These are phyloP conservation scores for Verruconis gallopava DNA, from an alignment of 2,329 filamentous ascomycete genomes.

Conservation along the genomic window DNA sequence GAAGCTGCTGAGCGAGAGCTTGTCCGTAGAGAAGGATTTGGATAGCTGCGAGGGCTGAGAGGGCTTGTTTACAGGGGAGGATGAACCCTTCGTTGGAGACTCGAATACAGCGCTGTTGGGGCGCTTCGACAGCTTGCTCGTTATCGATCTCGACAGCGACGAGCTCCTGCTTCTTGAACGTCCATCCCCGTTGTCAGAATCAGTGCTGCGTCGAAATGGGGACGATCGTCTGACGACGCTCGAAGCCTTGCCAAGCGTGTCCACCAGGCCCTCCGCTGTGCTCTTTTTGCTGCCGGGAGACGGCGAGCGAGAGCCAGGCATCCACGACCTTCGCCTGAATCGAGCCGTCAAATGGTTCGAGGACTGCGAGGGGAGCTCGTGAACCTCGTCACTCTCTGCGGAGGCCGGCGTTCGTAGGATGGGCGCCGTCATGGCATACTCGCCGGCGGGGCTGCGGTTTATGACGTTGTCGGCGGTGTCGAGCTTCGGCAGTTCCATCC, in stretches of 20 bases:
- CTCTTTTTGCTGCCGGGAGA: constrained; percentile 7
- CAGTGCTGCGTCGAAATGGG: constrained; percentile 1
- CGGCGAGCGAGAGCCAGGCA: constrained; percentile 9
- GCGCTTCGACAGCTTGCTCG: constrained; percentile 7
- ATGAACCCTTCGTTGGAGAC: not conserved
- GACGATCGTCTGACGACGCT: constrained; percentile 4
- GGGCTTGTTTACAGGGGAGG: constrained; percentile 1
- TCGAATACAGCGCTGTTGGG: constrained; percentile 3
- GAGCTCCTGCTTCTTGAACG: constrained; percentile 5
- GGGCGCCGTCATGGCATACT: not conserved
- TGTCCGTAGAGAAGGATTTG: constrained; percentile 37
- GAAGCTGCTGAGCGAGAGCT: constrained; percentile 25
- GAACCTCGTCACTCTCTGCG: not conserved
- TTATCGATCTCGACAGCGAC: constrained; percentile 1
- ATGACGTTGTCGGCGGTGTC: constrained; percentile 4
- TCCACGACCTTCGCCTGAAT: constrained; percentile 8
- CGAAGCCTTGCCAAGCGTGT: not conserved
- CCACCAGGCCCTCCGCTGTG: not conserved
- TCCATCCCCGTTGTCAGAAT: not conserved
- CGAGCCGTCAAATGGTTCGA: constrained; percentile 4
- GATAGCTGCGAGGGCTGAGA: constrained; percentile 21
- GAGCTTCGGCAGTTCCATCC: constrained; percentile 5
- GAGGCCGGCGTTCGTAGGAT: not conserved
- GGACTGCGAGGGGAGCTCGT: not conserved
- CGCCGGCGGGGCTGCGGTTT: not conserved